phyloP scores from a whole-genome alignment of 345 rosid species.

The Xanthoceras sorbifolium region DNA sequence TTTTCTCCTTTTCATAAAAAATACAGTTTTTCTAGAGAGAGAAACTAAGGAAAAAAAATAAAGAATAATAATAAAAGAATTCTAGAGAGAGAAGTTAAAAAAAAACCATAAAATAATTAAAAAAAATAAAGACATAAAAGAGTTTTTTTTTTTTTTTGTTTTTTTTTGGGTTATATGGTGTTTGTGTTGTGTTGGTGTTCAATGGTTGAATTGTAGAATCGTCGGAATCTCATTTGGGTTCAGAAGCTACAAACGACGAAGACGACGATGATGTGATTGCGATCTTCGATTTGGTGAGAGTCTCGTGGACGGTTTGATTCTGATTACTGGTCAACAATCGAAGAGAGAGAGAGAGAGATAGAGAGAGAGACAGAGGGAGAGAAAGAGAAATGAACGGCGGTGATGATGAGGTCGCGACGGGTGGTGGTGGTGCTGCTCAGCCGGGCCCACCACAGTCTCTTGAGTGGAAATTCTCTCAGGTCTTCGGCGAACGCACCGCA shows the following conservation, averaged over 20 bases:
- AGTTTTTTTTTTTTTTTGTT: conserved; percentile 16
- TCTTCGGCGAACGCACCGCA: conserved; percentile 87
- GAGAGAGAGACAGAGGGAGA: not conserved
- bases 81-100: conserved; percentile 27
- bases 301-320: conserved; percentile 33
- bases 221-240: conserved; percentile 8
- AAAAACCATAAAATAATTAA: not conserved
- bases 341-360: not conserved
- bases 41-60: conserved; percentile 7
- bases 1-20: conserved; percentile 27
- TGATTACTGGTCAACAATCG: not conserved
- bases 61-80: conserved; percentile 5
- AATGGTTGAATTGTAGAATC: conserved; percentile 35
- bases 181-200: conserved; percentile 23
- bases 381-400: conserved; percentile 64
- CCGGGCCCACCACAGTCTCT: conserved; percentile 57
- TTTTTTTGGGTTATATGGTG: conserved; percentile 4
- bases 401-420: conserved; percentile 46
- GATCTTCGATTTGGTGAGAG: conserved; percentile 41
- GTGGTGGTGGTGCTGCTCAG: conserved; percentile 29
- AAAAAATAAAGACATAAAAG: conserved; percentile 10
- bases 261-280: conserved; percentile 21
- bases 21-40: conserved; percentile 33
- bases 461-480: conserved; percentile 96
- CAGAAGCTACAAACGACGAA: not conserved